phyloP scores from a whole-genome alignment of 495 filamentous ascomycete species.

The Chaetomidium leptoderma region DNA sequence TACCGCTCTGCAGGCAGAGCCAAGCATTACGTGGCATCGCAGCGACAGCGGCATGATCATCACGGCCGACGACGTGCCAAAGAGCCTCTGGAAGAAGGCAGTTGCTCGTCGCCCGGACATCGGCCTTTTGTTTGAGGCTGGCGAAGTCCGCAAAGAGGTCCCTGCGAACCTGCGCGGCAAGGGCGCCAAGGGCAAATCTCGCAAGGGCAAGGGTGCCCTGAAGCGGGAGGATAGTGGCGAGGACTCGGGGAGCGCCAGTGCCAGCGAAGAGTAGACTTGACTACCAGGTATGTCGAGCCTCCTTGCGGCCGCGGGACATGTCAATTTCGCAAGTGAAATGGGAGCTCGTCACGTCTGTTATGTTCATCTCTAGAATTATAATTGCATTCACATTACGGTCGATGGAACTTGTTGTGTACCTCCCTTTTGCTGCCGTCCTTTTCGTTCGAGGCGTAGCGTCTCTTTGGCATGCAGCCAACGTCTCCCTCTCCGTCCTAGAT shows the following conservation, averaged over 20 bases:
- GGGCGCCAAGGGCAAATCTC: conserved; percentile 37
- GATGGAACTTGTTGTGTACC: too few relatives aligned
- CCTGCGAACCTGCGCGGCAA: conserved; percentile 42
- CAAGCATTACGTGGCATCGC: conserved; percentile 29
- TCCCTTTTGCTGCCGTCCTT: too few relatives aligned
- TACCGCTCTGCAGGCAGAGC: conserved; percentile 28
- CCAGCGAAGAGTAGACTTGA: conserved; percentile 20
- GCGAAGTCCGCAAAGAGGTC: conserved; percentile 41
- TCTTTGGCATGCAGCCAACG: too few relatives aligned
- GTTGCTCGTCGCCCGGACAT: conserved; percentile 34
- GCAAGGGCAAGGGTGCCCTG: conserved; percentile 37
- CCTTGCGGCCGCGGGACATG: too few relatives aligned
- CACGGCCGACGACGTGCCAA: conserved; percentile 32
- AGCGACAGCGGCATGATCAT: conserved; percentile 31
- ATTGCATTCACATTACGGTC: too few relatives aligned
- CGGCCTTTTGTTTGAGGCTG: conserved; percentile 35
- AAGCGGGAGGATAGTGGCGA: conserved; percentile 29
- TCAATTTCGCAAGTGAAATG: too few relatives aligned
- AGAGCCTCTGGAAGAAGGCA: conserved; percentile 35
- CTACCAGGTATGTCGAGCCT: not conserved
- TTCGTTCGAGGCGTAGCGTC: too few relatives aligned
- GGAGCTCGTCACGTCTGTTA: too few relatives aligned
- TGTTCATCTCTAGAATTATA: too few relatives aligned
- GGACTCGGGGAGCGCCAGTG: conserved; percentile 27
- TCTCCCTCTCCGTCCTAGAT: too few relatives aligned